Evolutionary conservation across 1,139 yeast species (phyloP), one percentile per base, ranked within the genome.

Genomic region (Fermentozyma sake): DNA sequence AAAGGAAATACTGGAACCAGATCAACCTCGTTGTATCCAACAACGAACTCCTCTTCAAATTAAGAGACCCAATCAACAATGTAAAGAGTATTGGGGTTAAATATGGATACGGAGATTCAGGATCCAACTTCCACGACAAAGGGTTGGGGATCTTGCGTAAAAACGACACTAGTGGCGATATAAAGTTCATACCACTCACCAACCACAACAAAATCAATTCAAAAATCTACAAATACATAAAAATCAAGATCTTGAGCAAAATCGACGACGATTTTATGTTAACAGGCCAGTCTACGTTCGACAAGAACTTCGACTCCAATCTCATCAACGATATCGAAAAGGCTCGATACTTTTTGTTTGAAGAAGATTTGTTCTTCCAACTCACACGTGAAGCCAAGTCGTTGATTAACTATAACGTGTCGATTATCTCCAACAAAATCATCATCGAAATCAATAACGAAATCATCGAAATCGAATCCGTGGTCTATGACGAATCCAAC

Each of bases 41-140:
- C 31, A 67, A 81, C 26, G 96, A 87, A 45, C 80, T 82, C 1
- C 58, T 89, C 11, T 80, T 80, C 46, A 83, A 83, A 44, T 67
- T 80, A 20, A 68, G 79, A 32, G 81, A 76, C 31, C 79, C 50
- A 41, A 64, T 24, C 9, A 55, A 48, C 19, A 76, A 76, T 20
- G 57, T 68, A 38, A 27, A 62, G 28, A 63, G 70, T 12, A 63
- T 89, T 23, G 94, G 89, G 2, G 81, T 89, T 19, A 85, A 84
- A 45, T 89, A 83, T 48, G 97, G 97, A 0, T 91, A 76, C 54
- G 91, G 83, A 7, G 96, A 87, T 51, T 78, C 95, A 0, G 98
- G 97, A 0, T 84, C 95, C 1, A 72, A 68, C 18, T 65, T 52
- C 38, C 58, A 59, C 30, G 93, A 85, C 41, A 71, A 73, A 38